Conservation (phyloP, 2,329 filamentous ascomycete genomes). For the Geosmithia flava region DNA sequence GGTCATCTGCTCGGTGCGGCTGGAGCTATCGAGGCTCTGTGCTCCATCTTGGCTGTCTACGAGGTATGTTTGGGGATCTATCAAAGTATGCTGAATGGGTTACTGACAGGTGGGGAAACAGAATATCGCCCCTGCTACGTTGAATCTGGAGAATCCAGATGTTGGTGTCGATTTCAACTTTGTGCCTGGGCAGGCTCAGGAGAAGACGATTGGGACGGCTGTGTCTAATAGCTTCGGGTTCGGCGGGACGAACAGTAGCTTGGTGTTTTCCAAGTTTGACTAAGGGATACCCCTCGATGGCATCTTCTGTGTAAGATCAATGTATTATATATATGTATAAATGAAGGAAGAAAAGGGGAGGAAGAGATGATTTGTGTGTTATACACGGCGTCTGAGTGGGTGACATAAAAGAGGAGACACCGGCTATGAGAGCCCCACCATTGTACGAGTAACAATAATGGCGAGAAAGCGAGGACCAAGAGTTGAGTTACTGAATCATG, state of each 20-base stretch:
- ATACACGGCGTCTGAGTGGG: not conserved
- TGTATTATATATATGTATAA: not conserved
- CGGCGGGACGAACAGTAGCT: conserved; percentile 85
- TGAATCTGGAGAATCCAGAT: conserved; percentile 63
- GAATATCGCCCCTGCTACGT: conserved; percentile 61
- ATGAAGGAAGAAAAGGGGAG: not conserved
- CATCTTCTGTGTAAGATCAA: not conserved
- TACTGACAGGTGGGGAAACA: too few species aligned
- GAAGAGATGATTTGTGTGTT: too few species aligned
- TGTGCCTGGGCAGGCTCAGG: conserved; percentile 59
- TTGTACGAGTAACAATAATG: not conserved
- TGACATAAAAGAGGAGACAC: conserved; percentile 1
- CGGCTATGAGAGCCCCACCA: not conserved
- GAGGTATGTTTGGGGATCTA: conserved; percentile 58
- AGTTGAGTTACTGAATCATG: too few species aligned
- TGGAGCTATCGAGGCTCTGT: conserved; percentile 81
- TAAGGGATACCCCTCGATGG: not conserved
- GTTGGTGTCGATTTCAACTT: conserved; percentile 74
- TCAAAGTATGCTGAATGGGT: too few species aligned
- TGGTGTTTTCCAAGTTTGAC: conserved; percentile 52
- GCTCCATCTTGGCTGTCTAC: conserved; percentile 66
- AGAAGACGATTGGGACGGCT: conserved; percentile 58
- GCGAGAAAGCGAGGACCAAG: not conserved
- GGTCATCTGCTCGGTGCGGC: conserved; percentile 88
- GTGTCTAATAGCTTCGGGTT: conserved; percentile 97